A percentile compares a stretch with the other conserved stretches of the same genome.
Conservation (phyloP, 23 red algal species). For the Gracilaria gracilis region DNA sequence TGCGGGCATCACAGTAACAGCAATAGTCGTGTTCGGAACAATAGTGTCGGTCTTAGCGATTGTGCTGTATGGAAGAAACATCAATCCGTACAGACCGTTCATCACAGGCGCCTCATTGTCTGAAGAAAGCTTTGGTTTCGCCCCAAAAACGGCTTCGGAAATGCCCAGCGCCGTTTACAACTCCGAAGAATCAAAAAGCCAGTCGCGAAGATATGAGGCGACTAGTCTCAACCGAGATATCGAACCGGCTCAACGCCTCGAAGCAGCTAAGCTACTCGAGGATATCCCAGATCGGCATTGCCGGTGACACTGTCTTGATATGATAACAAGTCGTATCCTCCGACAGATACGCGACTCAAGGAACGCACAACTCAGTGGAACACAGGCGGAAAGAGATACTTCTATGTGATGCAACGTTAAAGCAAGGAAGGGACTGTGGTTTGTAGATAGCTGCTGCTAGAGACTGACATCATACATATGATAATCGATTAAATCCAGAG, state of each 20-base stretch:
- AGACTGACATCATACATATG: not conserved
- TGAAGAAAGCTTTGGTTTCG: conserved; percentile 10
- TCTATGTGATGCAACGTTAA: not conserved
- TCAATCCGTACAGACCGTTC: conserved; percentile 30
- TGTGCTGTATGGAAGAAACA: conserved; percentile 17
- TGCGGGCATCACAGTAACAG: not conserved
- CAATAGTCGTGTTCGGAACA: not conserved
- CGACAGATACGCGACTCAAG: not conserved
- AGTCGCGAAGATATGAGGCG: not conserved
- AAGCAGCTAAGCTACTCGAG: conserved; percentile 21
- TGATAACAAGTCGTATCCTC: not conserved
- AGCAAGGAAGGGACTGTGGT: not conserved
- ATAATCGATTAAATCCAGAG: not conserved
- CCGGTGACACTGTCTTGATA: not conserved
- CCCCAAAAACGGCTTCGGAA: not conserved
- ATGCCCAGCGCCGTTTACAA: not conserved
- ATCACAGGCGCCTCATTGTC: conserved; percentile 21
- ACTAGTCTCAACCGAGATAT: conserved; percentile 29
- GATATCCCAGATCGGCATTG: conserved; percentile 28
- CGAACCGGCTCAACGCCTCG: not conserved
- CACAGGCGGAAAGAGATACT: too few relatives aligned
- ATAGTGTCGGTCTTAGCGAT: not conserved
- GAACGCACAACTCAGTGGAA: too few relatives aligned
- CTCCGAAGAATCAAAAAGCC: not conserved
- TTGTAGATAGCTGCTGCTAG: not conserved